Base-by-base conservation (phyloP, 140 eudicot species). In the Flaveria floridana region DNA sequence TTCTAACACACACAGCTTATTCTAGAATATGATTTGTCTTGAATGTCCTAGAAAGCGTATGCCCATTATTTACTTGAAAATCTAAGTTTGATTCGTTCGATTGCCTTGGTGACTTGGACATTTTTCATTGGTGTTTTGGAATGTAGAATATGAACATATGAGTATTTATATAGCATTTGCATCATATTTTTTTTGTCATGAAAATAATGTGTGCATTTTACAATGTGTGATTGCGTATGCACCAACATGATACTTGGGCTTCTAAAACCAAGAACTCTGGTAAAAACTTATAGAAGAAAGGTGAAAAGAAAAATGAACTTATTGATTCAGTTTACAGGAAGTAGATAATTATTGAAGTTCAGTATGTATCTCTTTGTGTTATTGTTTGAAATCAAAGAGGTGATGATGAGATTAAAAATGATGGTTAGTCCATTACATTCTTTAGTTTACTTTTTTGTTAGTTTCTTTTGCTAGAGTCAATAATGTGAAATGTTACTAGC, bases 81-180 rank as follows among this genome's bases (percentile, higher is more conserved):
- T 20, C 6, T 9, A 21, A 20, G 65, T 9, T 58, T 21, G 37
- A 58, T 37, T 58, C 34, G 7, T 58, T 58, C 34, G 16, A 21
- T 20, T 20, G 65, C n/a, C 65, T 25, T 61, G 66, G 1, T 39
- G 41, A 61, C 19, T 13, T 23, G 1, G 41, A 25, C 66, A 23
- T 23, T 61, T 56, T 61, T 61, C 23, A 14, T 61, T 61, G 41
- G 66, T 61, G 66, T 25, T 61, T 57, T 61, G 13, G 41, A 25
- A 61, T 61, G 66, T 59, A 59, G 64, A 57, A 25, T 61, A 61
- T 59, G 66, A 59, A 23, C 39, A 59, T 23, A 59, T 23, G 41
- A 61, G 41, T 23, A 25, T 25, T 61, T 4, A 61, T 25, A 12
- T 61, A 23, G 39, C 41, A 61, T 61, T 61, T 25, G 9, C 26